Base-by-base conservation (phyloP, 2,329 filamentous ascomycete genomes). In the Cordyceps tenuipes region DNA sequence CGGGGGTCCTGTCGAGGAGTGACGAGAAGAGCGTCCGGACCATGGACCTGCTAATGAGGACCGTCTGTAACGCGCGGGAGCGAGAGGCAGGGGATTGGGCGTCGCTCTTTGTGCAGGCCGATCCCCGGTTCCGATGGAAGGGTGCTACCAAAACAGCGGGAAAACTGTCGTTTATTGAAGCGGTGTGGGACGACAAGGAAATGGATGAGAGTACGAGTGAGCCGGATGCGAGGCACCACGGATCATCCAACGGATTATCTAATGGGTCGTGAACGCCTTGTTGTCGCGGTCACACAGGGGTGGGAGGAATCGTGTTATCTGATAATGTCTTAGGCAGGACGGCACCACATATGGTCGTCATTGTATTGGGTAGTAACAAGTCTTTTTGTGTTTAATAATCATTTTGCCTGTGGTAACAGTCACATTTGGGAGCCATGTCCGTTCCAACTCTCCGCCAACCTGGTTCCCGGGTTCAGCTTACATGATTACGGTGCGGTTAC, bases 31-130 rank as follows among this genome's bases (percentile, higher is more conserved):
- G 72, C 52, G 71, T 76, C 21, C 64, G 71, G 3, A 71, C 70
- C 10, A 75, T 79, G 72, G 77, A 79, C 63, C 66, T 79, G 53
- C 68, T 77, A 15, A 79, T 80, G 77, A 68, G 80, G 65, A 73
- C 72, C 4, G 64, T 78, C 21, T 70, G 77, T 46, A 80, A 80
- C 62, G 72, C 76, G 4, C 70, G 75, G 61, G 78, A 80, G 68
- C 69, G 79, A 3, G 73, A 72, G 34, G 71, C 73, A 51, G 69
- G 64, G 3, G 77, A 80, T 62, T 81, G 78, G 65, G 64, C 65
- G 57, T 68, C 66, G 19, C 57, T 81, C 44, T 79, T 81, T 63
- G 64, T 64, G 41, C 63, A 66, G 41, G 76, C 72, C 0, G 71
- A 75, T 62, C 56, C 64, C 21, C 64, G 75, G 0, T 78, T 78